Percentiles rank a stretch among this genome's conserved stretches.
phyloP scores from a whole-genome alignment of 352 stramenopile species.

The Globisporangium megalacanthum region DNA sequence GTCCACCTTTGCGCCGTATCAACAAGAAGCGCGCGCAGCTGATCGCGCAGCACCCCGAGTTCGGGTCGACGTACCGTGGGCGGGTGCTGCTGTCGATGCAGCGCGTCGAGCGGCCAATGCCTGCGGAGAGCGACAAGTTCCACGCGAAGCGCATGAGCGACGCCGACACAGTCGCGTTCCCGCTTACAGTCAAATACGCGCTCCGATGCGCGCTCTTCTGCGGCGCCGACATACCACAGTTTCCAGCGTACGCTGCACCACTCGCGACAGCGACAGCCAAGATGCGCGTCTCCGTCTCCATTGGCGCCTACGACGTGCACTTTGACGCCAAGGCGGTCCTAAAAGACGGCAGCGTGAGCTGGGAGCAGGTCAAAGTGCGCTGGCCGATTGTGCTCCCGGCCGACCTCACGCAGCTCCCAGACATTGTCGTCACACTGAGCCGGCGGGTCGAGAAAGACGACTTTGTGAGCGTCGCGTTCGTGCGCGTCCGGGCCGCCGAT shows the following conservation, averaged over 20 bases:
- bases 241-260: neutral
- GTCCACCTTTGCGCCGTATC: conserved; percentile 50
- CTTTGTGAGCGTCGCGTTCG: conserved; percentile 54
- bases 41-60: conserved; percentile 57
- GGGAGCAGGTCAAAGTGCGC: conserved; percentile 44
- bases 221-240: conserved; percentile 43
- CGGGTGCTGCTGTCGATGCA: conserved; percentile 76
- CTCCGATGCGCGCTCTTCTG: conserved; percentile 57
- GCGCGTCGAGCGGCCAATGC: conserved; percentile 30
- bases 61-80: conserved; percentile 77
- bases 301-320: conserved; percentile 36
- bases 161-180: conserved; percentile 10
- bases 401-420: conserved; percentile 63
- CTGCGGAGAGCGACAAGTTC: conserved; percentile 54
- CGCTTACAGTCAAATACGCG: conserved; percentile 61
- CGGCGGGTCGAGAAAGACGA: conserved; percentile 52
- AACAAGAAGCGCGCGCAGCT: conserved; percentile 48
- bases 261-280: conserved; percentile 17
- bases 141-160: conserved; percentile 43
- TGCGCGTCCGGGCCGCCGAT: conserved; percentile 32
- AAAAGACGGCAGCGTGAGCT: conserved; percentile 41
- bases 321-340: conserved; percentile 49
- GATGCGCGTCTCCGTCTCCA: conserved; percentile 40
- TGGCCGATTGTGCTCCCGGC: conserved; percentile 47
- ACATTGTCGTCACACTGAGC: conserved; percentile 64